Percentiles rank a stretch among this genome's conserved stretches.
Conservation (phyloP, 805 yeast genomes). For the Saccharomycopsis sp. region DNA sequence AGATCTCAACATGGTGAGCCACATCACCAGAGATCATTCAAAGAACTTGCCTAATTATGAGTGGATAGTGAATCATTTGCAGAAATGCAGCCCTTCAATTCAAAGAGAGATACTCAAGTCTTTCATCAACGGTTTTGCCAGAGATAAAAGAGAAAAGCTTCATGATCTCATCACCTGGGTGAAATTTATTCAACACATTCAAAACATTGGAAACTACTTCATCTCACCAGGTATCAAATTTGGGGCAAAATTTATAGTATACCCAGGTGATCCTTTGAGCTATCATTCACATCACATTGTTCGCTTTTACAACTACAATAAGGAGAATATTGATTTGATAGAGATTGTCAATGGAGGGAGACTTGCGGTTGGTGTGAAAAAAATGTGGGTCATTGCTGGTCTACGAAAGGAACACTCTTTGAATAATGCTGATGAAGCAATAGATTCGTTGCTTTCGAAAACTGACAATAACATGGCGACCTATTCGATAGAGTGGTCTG, state of each 20-base stretch:
- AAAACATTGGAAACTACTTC: slow-evolving; percentile 33
- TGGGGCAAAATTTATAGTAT: slow-evolving; percentile 83
- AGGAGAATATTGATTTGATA: slow-evolving; percentile 45
- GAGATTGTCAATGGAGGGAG: slow-evolving; percentile 79
- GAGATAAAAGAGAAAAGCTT: too few relatives aligned
- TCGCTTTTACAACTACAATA: slow-evolving; percentile 35
- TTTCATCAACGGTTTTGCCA: too few relatives aligned
- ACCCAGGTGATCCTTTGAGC: slow-evolving; percentile 90
- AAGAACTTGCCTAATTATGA: slow-evolving; percentile 14
- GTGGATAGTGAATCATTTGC: slow-evolving; percentile 10
- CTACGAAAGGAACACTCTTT: slow-evolving; percentile 22
- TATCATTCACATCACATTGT: slow-evolving; percentile 84
- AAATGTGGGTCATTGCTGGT: slow-evolving; percentile 59
- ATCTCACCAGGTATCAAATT: slow-evolving; percentile 82
- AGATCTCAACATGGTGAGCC: slow-evolving; percentile 14
- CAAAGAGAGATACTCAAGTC: too few relatives aligned
- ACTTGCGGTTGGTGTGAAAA: slow-evolving; percentile 86
- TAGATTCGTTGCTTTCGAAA: slow-evolving; percentile 14
- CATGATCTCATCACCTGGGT: slow-evolving; percentile 2
- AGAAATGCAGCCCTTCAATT: too few relatives aligned
- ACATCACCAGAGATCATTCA: slow-evolving; percentile 10
- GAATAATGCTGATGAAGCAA: slow-evolving; percentile 21
- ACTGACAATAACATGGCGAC: slow-evolving; percentile 28
- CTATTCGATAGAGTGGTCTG: slow-evolving; percentile 92
- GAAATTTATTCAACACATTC: slow-evolving; percentile 21